Conservation (phyloP, 176 grass and related monocot genomes). For the Carex scoparia region DNA sequence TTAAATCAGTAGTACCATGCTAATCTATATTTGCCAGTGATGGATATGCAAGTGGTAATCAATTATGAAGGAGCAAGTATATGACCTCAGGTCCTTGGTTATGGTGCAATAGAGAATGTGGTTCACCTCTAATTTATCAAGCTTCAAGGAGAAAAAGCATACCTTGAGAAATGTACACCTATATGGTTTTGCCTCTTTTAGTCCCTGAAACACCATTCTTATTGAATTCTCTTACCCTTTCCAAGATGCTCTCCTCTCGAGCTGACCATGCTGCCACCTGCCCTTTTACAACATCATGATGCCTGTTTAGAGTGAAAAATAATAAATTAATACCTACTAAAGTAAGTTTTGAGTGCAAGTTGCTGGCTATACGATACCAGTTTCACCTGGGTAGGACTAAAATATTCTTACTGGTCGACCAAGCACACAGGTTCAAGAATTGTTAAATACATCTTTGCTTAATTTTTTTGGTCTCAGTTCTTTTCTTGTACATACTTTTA, state of each 20-base stretch:
- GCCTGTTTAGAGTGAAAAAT: not conserved
- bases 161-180: not conserved
- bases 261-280: slow-evolving; percentile 31
- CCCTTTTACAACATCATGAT: slow-evolving; percentile 21
- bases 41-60: not conserved
- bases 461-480: not conserved
- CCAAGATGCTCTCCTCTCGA: slow-evolving; percentile 18
- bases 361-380: not conserved
- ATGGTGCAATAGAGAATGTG: not conserved
- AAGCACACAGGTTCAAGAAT: not conserved
- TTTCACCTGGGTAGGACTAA: not conserved
- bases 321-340: not conserved
- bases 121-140: not conserved
- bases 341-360: not conserved
- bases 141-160: not conserved
- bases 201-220: not conserved
- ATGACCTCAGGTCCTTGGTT: not conserved
- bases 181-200: not conserved
- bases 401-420: not conserved
- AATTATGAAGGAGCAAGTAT: not conserved
- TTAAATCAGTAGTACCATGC: not conserved
- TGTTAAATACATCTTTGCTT: not conserved
- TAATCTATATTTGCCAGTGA: not conserved
- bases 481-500: not conserved
- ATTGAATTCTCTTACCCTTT: slow-evolving; percentile 6